These are phyloP conservation scores for Musa itinerans DNA, from an alignment of 176 grass and related monocot genomes.

Conservation along the genomic window DNA sequence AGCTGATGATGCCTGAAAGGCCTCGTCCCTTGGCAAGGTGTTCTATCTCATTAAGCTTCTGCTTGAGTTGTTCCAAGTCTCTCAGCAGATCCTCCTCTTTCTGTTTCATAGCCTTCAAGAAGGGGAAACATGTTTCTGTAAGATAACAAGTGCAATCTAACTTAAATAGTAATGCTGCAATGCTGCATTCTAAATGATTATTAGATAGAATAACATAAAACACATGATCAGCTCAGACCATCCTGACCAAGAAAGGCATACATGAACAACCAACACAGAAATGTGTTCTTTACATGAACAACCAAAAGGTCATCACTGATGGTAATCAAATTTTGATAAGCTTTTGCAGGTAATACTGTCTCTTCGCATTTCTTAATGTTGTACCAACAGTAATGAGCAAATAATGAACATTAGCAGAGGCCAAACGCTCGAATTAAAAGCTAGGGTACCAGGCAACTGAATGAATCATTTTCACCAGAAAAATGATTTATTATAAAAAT, in stretches of 20 bases:
- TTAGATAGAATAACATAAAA: not conserved
- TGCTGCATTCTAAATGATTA: not conserved
- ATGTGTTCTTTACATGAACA: not conserved
- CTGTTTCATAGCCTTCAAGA: conserved; percentile 36
- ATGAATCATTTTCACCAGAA: too few species aligned
- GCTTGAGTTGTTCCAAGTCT: conserved; percentile 36
- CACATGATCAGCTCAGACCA: not conserved
- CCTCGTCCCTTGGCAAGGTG: conserved; percentile 28
- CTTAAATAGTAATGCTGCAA: not conserved
- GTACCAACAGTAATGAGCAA: too few species aligned
- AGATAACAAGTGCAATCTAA: not conserved
- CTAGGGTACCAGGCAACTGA: too few species aligned
- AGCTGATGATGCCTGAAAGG: conserved; percentile 36
- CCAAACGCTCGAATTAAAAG: too few species aligned
- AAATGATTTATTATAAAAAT: too few species aligned
- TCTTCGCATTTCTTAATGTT: too few species aligned
- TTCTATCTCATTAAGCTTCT: conserved; percentile 39
- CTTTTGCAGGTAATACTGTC: too few species aligned
- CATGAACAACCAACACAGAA: not conserved
- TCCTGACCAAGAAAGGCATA: not conserved
- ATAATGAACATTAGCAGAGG: too few species aligned
- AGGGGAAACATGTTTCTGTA: not conserved
- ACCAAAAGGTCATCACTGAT: not conserved
- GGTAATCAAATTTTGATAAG: not conserved
- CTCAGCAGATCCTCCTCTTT: conserved; percentile 40